Base-by-base conservation (phyloP, 768 basidiomycete genomes). In the Leccinum uliginosum region DNA sequence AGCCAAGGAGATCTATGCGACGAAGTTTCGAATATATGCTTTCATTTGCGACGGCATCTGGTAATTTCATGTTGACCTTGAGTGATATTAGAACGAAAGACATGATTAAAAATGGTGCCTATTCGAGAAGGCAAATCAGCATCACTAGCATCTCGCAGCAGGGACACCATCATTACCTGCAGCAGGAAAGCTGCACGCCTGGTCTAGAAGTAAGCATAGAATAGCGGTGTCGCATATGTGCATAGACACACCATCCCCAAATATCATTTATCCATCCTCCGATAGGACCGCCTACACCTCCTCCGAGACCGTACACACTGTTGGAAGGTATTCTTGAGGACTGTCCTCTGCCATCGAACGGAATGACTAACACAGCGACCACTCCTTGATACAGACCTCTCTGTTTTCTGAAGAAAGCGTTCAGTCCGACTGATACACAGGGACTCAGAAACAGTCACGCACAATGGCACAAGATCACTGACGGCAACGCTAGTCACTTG, bases 191-290 rank as follows among this genome's bases (percentile, higher is more conserved):
- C 44, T 4, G 44, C 44, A 23, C 21, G 44, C 44, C 44, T 45
- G 44, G 21, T 45, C 23, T 21, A 23, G 14, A 19, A 23, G 44
- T 45, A 45, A 45, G 44, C 23, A 11, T 6, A 14, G 6, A 14
- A 4, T 5, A 45, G 12, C 21, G 14, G 14, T 45, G 1, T 12
- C 21, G 21, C 17, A 14, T 85, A 56, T 23, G 44, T 14, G 44
- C 10, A 14, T 23, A 45, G 10, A 45, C 44, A 14, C 23, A 45
- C 44, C 44, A 45, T 45, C 44, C 44, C 44, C 44, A 45, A 6
- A 45, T 23, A 45, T 23, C 44, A 23, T 45, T 23, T 38, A 38
- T 38, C 44, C 44, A 19, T 21, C 44, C 19, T 45, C 44, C 21
- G 17, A 45, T 14, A 11, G 44, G 44, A 12, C 44, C 44, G 6